phyloP scores from a whole-genome alignment of 108 stramenopile genomes.

The Cyclotella atomus region DNA sequence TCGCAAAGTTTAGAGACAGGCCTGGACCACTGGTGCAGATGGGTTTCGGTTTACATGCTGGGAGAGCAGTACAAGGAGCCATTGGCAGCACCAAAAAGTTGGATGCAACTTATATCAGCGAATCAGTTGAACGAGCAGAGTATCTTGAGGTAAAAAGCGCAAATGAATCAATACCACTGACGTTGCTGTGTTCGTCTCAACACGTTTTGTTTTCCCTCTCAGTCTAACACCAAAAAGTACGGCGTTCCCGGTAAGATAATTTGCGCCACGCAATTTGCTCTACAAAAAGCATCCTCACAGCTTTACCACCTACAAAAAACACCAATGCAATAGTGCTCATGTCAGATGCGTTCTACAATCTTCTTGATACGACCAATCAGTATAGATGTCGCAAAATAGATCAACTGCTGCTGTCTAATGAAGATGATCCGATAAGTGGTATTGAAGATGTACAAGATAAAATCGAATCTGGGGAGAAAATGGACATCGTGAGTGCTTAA shows the following conservation, averaged over 20 bases:
- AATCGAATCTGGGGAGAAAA: conserved; percentile 48
- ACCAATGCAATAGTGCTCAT: too few relatives aligned
- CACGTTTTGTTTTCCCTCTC: conserved; percentile 52
- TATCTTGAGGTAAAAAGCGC: conserved; percentile 17
- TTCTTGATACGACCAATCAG: conserved; percentile 66
- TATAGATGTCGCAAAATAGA: conserved; percentile 82
- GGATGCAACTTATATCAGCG: conserved; percentile 94
- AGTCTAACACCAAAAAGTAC: conserved; percentile 91
- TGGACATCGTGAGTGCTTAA: conserved; percentile 54
- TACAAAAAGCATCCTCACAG: too few relatives aligned
- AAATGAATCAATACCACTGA: not conserved
- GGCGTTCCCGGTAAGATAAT: too few relatives aligned
- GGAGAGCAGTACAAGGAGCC: conserved; percentile 97
- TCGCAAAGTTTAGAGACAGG: conserved; percentile 72
- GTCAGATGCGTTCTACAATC: conserved; percentile 83
- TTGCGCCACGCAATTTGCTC: too few relatives aligned
- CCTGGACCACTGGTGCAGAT: conserved; percentile 85
- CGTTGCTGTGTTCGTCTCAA: too few relatives aligned
- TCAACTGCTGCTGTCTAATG: conserved; percentile 65
- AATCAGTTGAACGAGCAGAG: conserved; percentile 89
- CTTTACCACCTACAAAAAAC: too few relatives aligned
- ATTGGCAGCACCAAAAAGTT: conserved; percentile 93
- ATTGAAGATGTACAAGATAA: conserved; percentile 30
- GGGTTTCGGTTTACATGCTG: conserved; percentile 95
- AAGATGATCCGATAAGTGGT: conserved; percentile 50